These are phyloP conservation scores for Gymnopilus junonius DNA, from an alignment of 768 basidiomycete species.

Conservation along the genomic window DNA sequence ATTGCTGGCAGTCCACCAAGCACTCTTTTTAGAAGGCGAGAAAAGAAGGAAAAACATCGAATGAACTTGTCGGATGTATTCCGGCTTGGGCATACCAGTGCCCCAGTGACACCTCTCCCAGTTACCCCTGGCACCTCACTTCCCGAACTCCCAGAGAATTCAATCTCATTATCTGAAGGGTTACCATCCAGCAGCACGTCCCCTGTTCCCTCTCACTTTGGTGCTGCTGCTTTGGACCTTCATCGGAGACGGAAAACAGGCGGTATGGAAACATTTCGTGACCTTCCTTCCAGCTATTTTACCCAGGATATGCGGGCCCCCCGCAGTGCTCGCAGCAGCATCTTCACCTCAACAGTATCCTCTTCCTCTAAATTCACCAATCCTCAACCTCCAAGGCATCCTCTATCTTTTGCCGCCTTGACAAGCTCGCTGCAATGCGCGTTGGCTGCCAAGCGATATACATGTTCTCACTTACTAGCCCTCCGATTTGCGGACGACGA, in stretches of 20 bases:
- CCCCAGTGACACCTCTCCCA: conserved; percentile 31
- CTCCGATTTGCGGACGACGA: conserved; percentile 74
- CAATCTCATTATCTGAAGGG: conserved; percentile 33
- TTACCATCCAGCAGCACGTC: conserved; percentile 17
- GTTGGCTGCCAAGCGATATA: conserved; percentile 72
- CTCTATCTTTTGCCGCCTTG: conserved; percentile 68
- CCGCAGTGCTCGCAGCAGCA: conserved; percentile 33
- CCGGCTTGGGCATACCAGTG: conserved; percentile 29
- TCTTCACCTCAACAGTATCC: conserved; percentile 37
- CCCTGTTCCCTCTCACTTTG: conserved; percentile 48
- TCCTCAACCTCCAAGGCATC: conserved; percentile 64
- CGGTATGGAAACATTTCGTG: conserved; percentile 54
- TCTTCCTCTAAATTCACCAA: conserved; percentile 67
- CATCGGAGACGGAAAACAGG: conserved; percentile 55
- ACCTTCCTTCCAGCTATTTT: conserved; percentile 36
- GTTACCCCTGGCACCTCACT: conserved; percentile 20
- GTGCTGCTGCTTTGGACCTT: conserved; percentile 62
- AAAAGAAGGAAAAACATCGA: conserved; percentile 60
- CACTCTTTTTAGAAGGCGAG: conserved; percentile 45
- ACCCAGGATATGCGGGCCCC: conserved; percentile 33
- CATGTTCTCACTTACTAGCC: conserved; percentile 80
- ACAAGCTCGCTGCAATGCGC: conserved; percentile 67
- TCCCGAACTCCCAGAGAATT: conserved; percentile 23
- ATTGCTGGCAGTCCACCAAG: conserved; percentile 50
- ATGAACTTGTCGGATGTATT: conserved; percentile 58